Percentiles rank a stretch among this genome's conserved stretches.
phyloP scores from a whole-genome alignment of 208 protist genomes.

The Naegleria gruberi region DNA sequence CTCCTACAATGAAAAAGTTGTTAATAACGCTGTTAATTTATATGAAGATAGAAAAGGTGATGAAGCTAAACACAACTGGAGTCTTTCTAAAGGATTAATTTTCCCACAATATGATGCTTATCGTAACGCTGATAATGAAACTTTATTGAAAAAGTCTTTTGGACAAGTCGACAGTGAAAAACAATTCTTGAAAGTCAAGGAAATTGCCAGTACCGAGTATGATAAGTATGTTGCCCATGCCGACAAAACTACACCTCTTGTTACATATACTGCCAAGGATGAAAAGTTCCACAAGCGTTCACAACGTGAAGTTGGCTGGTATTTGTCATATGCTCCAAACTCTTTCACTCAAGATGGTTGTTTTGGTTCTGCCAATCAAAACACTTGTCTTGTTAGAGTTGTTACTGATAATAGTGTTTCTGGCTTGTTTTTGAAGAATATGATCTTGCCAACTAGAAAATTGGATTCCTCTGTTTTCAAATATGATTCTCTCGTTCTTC shows the following conservation, averaged over 20 bases:
- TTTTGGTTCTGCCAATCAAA: background rate
- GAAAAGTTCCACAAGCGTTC: background rate
- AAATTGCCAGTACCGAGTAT: background rate
- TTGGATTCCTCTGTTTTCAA: conserved; percentile 11
- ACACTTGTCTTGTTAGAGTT: background rate
- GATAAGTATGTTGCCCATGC: background rate
- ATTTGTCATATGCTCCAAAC: background rate
- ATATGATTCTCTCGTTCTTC: conserved; percentile 65
- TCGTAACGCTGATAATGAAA: background rate
- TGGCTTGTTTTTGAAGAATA: conserved; percentile 5
- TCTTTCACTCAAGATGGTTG: background rate
- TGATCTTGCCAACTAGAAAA: background rate
- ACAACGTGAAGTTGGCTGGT: background rate
- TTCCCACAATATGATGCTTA: background rate
- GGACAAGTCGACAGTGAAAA: background rate
- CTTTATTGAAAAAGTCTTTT: background rate
- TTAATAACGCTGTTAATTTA: background rate
- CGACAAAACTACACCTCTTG: background rate
- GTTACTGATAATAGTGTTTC: conserved; percentile 1
- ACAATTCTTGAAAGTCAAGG: background rate
- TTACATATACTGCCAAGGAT: background rate
- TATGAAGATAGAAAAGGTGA: background rate
- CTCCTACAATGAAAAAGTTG: background rate
- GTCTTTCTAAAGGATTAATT: background rate
- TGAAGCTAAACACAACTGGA: conserved; percentile 1